Evolutionary conservation across 2,329 filamentous ascomycete genomes (phyloP).

Genomic region (Alternaria postmessia): DNA sequence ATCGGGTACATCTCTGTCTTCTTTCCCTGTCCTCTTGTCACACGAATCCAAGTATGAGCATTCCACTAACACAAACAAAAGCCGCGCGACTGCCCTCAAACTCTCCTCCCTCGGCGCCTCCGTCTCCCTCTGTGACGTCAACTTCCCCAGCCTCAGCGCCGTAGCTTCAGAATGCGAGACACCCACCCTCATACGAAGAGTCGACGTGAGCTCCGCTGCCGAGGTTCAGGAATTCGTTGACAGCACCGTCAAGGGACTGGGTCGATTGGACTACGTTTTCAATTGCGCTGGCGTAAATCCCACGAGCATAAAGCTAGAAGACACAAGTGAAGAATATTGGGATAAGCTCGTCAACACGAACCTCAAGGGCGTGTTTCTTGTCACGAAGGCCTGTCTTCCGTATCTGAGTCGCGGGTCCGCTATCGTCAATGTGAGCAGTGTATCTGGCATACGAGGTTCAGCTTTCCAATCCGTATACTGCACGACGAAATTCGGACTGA

Average conservation of each 20-base stretch:
- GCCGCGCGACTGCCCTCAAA: conserved; percentile 57
- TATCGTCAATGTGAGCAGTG: conserved; percentile 43
- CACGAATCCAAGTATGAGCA: neutral
- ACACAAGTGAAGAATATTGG: conserved; percentile 58
- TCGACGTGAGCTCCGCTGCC: conserved; percentile 58
- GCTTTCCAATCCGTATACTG: conserved; percentile 46
- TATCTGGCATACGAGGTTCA: conserved; percentile 35
- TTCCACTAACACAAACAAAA: conserved; percentile 17
- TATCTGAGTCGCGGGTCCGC: conserved; percentile 35
- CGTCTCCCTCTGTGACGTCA: conserved; percentile 49
- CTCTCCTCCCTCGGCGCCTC: conserved; percentile 57
- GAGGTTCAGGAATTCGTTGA: conserved; percentile 56
- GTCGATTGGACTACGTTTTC: conserved; percentile 53
- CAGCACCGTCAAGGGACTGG: conserved; percentile 45
- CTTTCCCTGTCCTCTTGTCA: neutral
- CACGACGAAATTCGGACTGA: conserved; percentile 47
- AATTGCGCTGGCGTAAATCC: conserved; percentile 61
- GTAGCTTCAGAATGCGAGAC: conserved; percentile 43
- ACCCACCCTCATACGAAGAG: conserved; percentile 39
- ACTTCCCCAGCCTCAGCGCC: conserved; percentile 51
- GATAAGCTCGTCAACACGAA: conserved; percentile 58
- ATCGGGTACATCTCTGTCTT: conserved; percentile 52
- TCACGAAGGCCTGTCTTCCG: conserved; percentile 55
- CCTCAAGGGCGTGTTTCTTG: conserved; percentile 56
- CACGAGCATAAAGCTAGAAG: conserved; percentile 51